Conservation (phyloP, 2,329 filamentous ascomycete genomes). For the Fusarium verticillioides region DNA sequence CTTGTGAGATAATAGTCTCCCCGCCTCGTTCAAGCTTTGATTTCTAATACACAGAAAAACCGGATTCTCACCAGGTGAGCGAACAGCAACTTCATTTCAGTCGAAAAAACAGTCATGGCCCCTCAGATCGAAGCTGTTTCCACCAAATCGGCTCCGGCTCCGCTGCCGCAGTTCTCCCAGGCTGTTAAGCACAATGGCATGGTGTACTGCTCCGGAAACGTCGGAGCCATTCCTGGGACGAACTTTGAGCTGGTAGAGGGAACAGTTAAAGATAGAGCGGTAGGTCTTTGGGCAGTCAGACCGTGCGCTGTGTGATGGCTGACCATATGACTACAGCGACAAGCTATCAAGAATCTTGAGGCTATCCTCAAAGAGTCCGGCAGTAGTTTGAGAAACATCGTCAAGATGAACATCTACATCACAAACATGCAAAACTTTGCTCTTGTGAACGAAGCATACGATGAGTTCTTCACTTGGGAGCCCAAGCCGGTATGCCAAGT, state of each 20-base stretch:
- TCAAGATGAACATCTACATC: constrained; percentile 76
- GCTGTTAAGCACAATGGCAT: constrained; percentile 72
- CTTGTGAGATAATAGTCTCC: not conserved
- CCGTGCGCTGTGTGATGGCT: not conserved
- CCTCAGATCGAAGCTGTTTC: constrained; percentile 7
- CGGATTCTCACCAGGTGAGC: not conserved
- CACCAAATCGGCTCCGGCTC: constrained; percentile 50
- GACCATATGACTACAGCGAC: not conserved
- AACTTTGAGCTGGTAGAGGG: constrained; percentile 62
- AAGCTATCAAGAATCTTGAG: constrained; percentile 3
- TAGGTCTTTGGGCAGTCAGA: not conserved
- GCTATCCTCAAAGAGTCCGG: constrained; percentile 70
- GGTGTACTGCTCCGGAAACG: constrained; percentile 76
- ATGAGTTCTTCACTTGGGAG: constrained; percentile 58
- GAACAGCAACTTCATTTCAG: not conserved
- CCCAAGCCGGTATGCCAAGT: constrained; percentile 58
- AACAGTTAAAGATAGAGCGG: constrained; percentile 41
- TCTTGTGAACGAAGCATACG: constrained; percentile 66
- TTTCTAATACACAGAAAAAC: not conserved
- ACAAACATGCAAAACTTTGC: constrained; percentile 73
- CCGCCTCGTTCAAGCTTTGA: not conserved
- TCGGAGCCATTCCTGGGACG: constrained; percentile 68
- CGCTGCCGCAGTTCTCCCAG: constrained; percentile 62
- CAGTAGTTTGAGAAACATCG: constrained; percentile 66
- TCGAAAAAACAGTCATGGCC: not conserved